phyloP scores from a whole-genome alignment of 2,329 filamentous ascomycete species.

The Didymella pinodella region DNA sequence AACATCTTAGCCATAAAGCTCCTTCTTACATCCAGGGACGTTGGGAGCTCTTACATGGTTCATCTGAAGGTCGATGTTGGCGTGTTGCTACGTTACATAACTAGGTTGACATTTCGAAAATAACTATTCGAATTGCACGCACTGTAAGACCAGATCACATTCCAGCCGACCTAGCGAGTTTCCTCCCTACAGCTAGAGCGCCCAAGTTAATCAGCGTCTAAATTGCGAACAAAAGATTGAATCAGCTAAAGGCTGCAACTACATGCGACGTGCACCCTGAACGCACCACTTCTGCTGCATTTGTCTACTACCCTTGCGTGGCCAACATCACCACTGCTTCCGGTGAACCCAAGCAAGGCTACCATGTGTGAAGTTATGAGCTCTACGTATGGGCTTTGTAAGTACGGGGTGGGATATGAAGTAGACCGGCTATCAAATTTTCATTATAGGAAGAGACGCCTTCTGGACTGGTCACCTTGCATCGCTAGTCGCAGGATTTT shows the following conservation, averaged over 20 bases:
- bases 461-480: background rate
- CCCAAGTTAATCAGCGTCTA: background rate
- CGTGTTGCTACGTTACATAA: constrained; percentile 44
- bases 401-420: too few species aligned
- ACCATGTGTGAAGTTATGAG: background rate
- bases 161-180: too few species aligned
- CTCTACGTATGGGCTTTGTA: background rate
- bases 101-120: too few species aligned
- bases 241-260: background rate
- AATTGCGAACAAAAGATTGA: background rate
- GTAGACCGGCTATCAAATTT: too few species aligned
- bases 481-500: background rate
- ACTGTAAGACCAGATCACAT: background rate
- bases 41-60: constrained; percentile 53
- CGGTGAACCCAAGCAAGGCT: background rate
- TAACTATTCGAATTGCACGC: background rate
- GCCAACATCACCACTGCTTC: background rate
- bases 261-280: background rate
- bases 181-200: background rate
- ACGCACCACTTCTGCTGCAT: background rate
- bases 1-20: background rate
- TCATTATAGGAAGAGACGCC: background rate
- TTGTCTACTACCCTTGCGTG: background rate
- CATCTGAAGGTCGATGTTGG: constrained; percentile 69
- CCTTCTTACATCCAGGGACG: background rate